Evolutionary conservation across 495 filamentous ascomycete species (phyloP).

Genomic region (Diplogelasinospora grovesii): DNA sequence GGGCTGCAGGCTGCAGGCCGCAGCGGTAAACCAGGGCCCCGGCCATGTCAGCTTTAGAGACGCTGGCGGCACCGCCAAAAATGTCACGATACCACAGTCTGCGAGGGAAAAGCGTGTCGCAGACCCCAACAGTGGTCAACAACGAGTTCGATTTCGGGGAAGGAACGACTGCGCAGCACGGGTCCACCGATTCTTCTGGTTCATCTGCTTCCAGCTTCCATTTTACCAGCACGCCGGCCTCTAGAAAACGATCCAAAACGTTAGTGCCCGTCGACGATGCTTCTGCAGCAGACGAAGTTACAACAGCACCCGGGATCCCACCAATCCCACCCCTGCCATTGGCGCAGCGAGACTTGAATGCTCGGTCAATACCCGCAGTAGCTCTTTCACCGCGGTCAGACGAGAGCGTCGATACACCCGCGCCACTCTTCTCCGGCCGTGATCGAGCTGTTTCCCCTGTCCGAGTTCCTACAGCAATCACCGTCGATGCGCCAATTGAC

Average conservation of each 20-base stretch:
- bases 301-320: background rate
- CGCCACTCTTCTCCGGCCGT: background rate
- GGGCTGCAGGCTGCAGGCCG: no score
- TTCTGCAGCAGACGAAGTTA: background rate
- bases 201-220: no score
- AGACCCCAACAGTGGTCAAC: background rate
- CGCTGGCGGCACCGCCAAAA: background rate
- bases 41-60: background rate
- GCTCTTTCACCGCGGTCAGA: conserved; percentile 3
- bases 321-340: conserved; percentile 6
- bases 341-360: conserved; percentile 5
- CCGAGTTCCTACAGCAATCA: conserved; percentile 5
- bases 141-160: background rate
- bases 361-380: conserved; percentile 6
- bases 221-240: no score
- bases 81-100: conserved; percentile 6
- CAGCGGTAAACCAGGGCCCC: background rate
- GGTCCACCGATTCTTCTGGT: no score
- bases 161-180: background rate
- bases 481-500: conserved; percentile 6
- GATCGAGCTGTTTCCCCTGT: background rate
- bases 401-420: conserved; percentile 1
- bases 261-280: background rate
- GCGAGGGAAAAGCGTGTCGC: conserved; percentile 6
- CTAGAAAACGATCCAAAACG: background rate